These are phyloP conservation scores for Candida jianshihensis DNA, from an alignment of 805 yeast genomes.

Conservation along the genomic window DNA sequence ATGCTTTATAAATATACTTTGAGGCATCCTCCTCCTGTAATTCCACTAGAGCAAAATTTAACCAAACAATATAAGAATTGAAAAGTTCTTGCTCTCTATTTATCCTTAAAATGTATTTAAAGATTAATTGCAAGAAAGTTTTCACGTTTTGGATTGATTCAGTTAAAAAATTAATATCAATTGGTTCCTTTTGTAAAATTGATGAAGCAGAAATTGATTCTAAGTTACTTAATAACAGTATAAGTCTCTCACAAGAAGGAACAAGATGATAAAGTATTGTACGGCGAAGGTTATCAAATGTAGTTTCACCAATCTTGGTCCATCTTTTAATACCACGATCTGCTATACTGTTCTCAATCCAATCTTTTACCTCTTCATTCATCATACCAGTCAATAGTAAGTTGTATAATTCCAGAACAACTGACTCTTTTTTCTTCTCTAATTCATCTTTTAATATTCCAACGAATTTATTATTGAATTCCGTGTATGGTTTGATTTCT, in stretches of 20 bases:
- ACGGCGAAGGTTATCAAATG: slow-evolving; percentile 45
- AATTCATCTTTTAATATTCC: slow-evolving; percentile 31
- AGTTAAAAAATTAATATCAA: slow-evolving; percentile 6
- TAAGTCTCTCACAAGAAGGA: slow-evolving; percentile 49
- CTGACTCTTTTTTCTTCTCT: slow-evolving; percentile 17
- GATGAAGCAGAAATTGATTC: slow-evolving; percentile 33
- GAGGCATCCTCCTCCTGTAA: slow-evolving; percentile 22
- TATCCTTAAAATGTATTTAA: slow-evolving; percentile 32
- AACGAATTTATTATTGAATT: slow-evolving; percentile 29
- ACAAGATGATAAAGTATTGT: slow-evolving; percentile 41
- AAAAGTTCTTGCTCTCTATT: slow-evolving; percentile 41
- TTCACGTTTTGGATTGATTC: slow-evolving; percentile 11
- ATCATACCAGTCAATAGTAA: slow-evolving; percentile 48
- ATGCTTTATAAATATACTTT: slow-evolving; percentile 10
- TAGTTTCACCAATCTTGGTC: slow-evolving; percentile 40
- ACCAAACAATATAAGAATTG: slow-evolving; percentile 37
- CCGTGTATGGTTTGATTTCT: slow-evolving; percentile 31
- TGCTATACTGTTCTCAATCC: slow-evolving; percentile 60
- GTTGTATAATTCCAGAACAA: slow-evolving; percentile 37
- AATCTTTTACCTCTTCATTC: slow-evolving; percentile 42
- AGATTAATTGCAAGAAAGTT: slow-evolving; percentile 24
- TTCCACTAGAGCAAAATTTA: slow-evolving; percentile 23
- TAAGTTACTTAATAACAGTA: slow-evolving; percentile 38
- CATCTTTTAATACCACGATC: slow-evolving; percentile 58
- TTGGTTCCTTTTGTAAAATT: background rate